Percentiles rank a stretch among this genome's conserved stretches.
phyloP scores from a whole-genome alignment of 208 protist genomes.

The Entamoeba histolytica region DNA sequence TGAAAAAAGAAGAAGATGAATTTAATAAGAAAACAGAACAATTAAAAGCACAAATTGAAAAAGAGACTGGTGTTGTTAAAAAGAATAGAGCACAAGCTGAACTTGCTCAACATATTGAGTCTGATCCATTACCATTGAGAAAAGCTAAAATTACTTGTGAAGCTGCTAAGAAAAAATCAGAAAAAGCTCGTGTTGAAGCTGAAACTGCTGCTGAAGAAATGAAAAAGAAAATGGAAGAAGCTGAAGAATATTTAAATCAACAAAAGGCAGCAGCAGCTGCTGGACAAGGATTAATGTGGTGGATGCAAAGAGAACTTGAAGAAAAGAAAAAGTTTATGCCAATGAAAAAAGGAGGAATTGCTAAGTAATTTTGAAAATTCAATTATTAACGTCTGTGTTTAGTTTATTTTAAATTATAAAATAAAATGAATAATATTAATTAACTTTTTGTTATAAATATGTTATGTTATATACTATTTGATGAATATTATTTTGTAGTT shows the following conservation, averaged over 20 bases:
- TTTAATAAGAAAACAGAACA: conserved; percentile 16
- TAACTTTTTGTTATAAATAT: too few relatives aligned
- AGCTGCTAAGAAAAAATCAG: conserved; percentile 21
- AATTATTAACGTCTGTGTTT: too few relatives aligned
- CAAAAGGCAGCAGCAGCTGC: not conserved
- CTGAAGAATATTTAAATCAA: conserved; percentile 1
- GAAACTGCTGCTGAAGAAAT: not conserved
- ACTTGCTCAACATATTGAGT: conserved; percentile 21
- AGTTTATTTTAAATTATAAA: too few relatives aligned
- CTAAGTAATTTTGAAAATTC: not conserved
- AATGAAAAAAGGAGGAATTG: not conserved
- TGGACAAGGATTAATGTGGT: not conserved
- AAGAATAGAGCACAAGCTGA: conserved; percentile 24
- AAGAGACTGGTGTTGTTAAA: conserved; percentile 18
- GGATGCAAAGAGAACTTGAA: not conserved
- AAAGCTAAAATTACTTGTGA: conserved; percentile 25
- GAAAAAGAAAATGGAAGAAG: conserved; percentile 1
- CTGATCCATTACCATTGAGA: conserved; percentile 20
- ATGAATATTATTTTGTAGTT: too few relatives aligned
- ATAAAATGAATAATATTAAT: too few relatives aligned
- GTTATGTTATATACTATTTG: too few relatives aligned
- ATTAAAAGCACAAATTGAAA: conserved; percentile 17
- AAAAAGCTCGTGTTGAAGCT: conserved; percentile 14
- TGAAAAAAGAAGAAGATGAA: conserved; percentile 10
- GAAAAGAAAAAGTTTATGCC: conserved; percentile 6